Percentiles rank a stretch among this genome's conserved stretches.
These are phyloP conservation scores for Tricholoma sp. DNA, from an alignment of 768 basidiomycete genomes.

Conservation along the genomic window DNA sequence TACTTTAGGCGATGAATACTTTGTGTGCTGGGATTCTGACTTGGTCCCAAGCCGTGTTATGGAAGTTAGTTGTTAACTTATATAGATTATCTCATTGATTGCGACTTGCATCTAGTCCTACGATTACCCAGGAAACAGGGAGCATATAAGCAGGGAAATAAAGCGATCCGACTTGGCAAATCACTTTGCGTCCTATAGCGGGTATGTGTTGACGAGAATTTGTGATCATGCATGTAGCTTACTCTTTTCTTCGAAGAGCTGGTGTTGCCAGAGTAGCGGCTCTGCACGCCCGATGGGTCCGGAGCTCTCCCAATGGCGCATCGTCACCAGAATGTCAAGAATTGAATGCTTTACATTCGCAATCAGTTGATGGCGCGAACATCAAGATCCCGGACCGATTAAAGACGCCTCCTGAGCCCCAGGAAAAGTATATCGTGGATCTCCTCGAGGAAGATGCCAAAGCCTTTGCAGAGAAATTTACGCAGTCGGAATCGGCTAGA, in stretches of 20 bases:
- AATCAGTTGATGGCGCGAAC: constrained; percentile 61
- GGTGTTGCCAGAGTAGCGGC: constrained; percentile 52
- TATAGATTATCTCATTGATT: background rate
- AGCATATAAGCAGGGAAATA: constrained; percentile 40
- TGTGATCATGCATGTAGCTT: background rate
- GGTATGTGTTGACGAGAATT: constrained; percentile 28
- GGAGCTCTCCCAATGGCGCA: constrained; percentile 49
- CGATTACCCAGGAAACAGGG: constrained; percentile 62
- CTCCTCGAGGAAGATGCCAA: constrained; percentile 42
- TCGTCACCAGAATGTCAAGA: constrained; percentile 65
- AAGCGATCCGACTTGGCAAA: constrained; percentile 53
- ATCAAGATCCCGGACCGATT: constrained; percentile 57
- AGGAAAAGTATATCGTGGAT: constrained; percentile 45
- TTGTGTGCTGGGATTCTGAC: constrained; percentile 67
- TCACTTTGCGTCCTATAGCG: constrained; percentile 65
- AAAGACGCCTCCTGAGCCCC: constrained; percentile 41
- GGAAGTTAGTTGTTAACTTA: constrained; percentile 33
- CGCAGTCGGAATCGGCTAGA: constrained; percentile 18
- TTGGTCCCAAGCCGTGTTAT: constrained; percentile 50
- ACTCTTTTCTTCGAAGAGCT: constrained; percentile 31
- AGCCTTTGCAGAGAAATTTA: constrained; percentile 41
- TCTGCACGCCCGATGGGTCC: constrained; percentile 58
- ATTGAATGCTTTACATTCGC: constrained; percentile 65
- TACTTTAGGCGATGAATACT: constrained; percentile 53
- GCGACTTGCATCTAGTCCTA: constrained; percentile 41